Evolutionary conservation across 176 grass and related monocot species (phyloP), one percentile per base, ranked within the genome.

Genomic region (Areca catechu): DNA sequence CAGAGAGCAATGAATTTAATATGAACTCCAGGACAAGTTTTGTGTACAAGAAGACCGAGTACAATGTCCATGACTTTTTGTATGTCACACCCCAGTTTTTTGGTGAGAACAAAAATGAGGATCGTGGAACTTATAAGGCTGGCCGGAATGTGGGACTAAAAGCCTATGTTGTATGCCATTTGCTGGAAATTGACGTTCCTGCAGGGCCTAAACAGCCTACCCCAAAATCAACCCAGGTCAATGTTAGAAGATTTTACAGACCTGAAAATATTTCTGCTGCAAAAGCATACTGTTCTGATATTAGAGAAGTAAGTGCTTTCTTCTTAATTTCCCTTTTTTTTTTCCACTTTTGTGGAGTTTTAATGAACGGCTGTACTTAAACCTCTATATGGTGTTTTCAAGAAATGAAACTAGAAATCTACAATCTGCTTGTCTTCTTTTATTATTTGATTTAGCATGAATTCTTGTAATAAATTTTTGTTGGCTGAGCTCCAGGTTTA

Each of bases 71-170:
- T 61, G 94, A 98, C 56, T 98, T 81, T 67, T 25, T 92, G 51
- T 98, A 93, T 58, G 53, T 93, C 27, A 83, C 64, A 65, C 78
- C 88, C 74, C 81, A 98, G 20, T 98, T 85, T 83, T 80, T 98
- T 53, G 53, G 62, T 24, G 73, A 79, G 51, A 76, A 73, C 3
- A 37, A 67, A 7, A 79, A 83, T 5, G 67, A 85, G 48, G 87
- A 68, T 77, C 79, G 63, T 78, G 81, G 78, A 28, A 88, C 82
- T 55, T 86, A 70, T 63, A 98, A 98, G 66, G 53, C 72, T 75
- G 84, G 94, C 16, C 79, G 94, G 78, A 98, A 98, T 71, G 85
- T 98, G 21, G 88, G 94, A 56, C 77, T 98, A 71, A 98, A 75
- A 66, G 82, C 94, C 34, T 93, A 89, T 71, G 81, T 66, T 57